phyloP scores from a whole-genome alignment of 768 basidiomycete genomes.

The Lepiota brunneoincarnata region DNA sequence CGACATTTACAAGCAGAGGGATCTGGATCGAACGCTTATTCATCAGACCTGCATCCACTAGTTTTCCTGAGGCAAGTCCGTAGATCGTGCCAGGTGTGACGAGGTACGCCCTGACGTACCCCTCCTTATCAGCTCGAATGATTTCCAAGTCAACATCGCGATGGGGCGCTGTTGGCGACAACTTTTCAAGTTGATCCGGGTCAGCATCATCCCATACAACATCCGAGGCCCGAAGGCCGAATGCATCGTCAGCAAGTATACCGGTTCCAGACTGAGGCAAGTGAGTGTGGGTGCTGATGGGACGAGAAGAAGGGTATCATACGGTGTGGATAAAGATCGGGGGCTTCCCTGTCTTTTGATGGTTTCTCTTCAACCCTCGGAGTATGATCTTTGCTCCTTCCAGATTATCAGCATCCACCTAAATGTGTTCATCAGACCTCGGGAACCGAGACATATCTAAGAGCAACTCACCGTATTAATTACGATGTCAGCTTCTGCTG shows the following conservation, averaged over 20 bases:
- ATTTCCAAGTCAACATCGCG: conserved; percentile 49
- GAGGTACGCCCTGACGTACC: conserved; percentile 51
- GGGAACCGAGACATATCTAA: background rate
- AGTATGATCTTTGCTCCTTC: conserved; percentile 37
- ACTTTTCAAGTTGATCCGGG: conserved; percentile 38
- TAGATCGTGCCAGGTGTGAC: conserved; percentile 54
- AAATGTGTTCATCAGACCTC: background rate
- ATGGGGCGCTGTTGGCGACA: conserved; percentile 43
- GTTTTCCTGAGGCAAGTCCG: conserved; percentile 40
- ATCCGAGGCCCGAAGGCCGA: conserved; percentile 35
- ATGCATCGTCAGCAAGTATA: conserved; percentile 40
- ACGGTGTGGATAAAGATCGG: conserved; percentile 44
- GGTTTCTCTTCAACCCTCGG: conserved; percentile 31
- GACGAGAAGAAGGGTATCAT: conserved; percentile 15
- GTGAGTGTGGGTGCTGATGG: background rate
- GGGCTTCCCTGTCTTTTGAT: conserved; percentile 27
- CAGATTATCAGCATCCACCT: conserved; percentile 40
- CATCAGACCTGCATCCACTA: conserved; percentile 49
- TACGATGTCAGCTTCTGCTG: conserved; percentile 44
- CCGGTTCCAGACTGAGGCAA: conserved; percentile 31
- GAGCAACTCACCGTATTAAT: conserved; percentile 34
- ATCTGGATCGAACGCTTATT: conserved; percentile 51
- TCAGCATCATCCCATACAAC: conserved; percentile 50
- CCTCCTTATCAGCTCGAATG: conserved; percentile 46
- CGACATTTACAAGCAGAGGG: conserved; percentile 38